phyloP scores from a whole-genome alignment of 371 early-diverging fungal genomes.

The Mycotypha africana region DNA sequence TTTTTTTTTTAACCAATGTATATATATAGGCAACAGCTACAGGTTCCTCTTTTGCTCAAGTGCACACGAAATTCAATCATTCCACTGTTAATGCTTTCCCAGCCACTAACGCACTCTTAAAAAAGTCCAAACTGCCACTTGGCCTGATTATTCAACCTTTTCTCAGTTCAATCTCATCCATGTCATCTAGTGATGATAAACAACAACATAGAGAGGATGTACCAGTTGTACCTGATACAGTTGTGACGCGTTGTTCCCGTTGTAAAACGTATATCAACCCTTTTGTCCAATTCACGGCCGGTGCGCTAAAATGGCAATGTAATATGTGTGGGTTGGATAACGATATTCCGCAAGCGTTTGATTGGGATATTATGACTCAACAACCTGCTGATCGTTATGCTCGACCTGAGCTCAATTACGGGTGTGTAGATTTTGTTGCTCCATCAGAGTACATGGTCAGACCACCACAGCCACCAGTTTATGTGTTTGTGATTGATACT shows the following conservation, averaged over 20 bases:
- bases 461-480: constrained; percentile 83
- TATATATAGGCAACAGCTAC: constrained; percentile 35
- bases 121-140: constrained; percentile 73
- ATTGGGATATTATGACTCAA: constrained; percentile 69
- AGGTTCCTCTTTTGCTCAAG: constrained; percentile 34
- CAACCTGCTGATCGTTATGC: constrained; percentile 63
- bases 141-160: constrained; percentile 72
- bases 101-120: constrained; percentile 50
- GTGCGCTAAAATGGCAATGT: constrained; percentile 78
- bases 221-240: constrained; percentile 64
- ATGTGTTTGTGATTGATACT: constrained; percentile 82
- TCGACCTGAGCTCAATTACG: constrained; percentile 68
- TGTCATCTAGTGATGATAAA: constrained; percentile 27
- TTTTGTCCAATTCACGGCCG: constrained; percentile 75
- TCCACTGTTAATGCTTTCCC: constrained; percentile 77
- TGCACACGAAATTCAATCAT: constrained; percentile 53
- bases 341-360: constrained; percentile 76
- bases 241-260: constrained; percentile 76
- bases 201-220: constrained; percentile 23
- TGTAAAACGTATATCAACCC: constrained; percentile 89
- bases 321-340: constrained; percentile 79
- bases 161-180: constrained; percentile 23
- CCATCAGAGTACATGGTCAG: constrained; percentile 76
- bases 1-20: constrained; percentile 1
- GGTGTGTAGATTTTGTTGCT: constrained; percentile 78